A percentile compares a stretch with the other conserved stretches of the same genome.
phyloP scores from a whole-genome alignment of 2,329 filamentous ascomycete genomes.

The Fusarium praegraminearum region DNA sequence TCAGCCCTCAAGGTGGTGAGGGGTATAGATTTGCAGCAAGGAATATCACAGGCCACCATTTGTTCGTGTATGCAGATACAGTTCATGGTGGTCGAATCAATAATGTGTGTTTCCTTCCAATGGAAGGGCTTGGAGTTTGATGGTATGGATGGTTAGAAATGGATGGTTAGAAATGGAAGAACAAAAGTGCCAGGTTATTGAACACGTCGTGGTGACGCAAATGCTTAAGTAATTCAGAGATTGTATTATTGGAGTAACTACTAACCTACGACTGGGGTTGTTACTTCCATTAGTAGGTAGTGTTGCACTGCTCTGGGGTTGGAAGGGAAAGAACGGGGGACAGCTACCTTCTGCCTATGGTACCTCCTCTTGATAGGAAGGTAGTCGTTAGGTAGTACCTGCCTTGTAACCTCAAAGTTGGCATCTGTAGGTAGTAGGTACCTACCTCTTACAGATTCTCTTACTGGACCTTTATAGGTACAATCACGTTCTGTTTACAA shows the following conservation, averaged over 20 bases:
- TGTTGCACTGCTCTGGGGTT: not conserved
- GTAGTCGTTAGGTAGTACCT: not conserved
- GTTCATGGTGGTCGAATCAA: slow-evolving; percentile 38
- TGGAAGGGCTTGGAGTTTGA: slow-evolving; percentile 3
- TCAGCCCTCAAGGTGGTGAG: slow-evolving; percentile 42
- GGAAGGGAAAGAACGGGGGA: not conserved
- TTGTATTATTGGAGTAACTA: not conserved
- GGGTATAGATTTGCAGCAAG: slow-evolving; percentile 30
- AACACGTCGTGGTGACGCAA: slow-evolving; percentile 2
- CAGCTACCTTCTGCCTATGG: not conserved
- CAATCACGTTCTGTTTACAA: not conserved
- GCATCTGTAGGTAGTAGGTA: not conserved
- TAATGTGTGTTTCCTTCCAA: slow-evolving; percentile 23
- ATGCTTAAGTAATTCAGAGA: not conserved
- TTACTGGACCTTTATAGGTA: not conserved
- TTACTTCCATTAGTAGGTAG: not conserved
- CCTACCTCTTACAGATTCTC: not conserved
- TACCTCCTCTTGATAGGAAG: not conserved
- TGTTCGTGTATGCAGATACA: slow-evolving; percentile 45
- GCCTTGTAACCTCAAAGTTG: not conserved
- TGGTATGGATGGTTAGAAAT: not conserved
- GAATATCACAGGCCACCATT: slow-evolving; percentile 17
- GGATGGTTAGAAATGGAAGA: not conserved
- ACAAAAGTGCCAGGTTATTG: slow-evolving; percentile 25
- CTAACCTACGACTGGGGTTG: not conserved